These are phyloP conservation scores for Moesziomyces antarcticus DNA, from an alignment of 1,284 basidiomycete species.

Conservation along the genomic window DNA sequence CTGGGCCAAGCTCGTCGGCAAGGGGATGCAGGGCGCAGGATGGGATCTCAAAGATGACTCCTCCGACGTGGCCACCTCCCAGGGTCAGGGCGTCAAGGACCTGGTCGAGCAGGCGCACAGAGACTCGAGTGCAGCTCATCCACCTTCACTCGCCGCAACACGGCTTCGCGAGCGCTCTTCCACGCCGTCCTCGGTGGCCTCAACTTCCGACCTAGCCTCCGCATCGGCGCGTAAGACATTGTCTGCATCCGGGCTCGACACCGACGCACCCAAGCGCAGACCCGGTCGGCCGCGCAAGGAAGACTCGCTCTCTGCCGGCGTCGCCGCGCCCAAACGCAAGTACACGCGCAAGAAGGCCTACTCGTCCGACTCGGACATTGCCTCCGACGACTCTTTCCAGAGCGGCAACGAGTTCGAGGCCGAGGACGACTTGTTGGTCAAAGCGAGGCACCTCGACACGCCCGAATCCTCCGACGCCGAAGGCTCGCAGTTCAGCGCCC, in stretches of 20 bases:
- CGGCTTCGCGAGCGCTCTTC: constrained; percentile 13
- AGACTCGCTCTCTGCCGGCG: constrained; percentile 42
- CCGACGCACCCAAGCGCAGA: constrained; percentile 26
- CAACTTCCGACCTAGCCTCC: constrained; percentile 8
- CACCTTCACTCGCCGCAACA: neutral
- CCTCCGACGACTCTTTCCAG: constrained; percentile 47
- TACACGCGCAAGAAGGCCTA: constrained; percentile 26
- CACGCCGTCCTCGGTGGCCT: constrained; percentile 19
- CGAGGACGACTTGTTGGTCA: constrained; percentile 45
- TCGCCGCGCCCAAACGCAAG: constrained; percentile 22
- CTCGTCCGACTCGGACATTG: constrained; percentile 37
- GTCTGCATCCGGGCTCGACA: constrained; percentile 20
- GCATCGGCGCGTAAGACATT: constrained; percentile 10
- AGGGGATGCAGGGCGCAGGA: constrained; percentile 32
- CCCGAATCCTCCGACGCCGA: constrained; percentile 42
- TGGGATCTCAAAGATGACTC: constrained; percentile 53
- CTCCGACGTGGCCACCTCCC: constrained; percentile 30
- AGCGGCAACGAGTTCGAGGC: constrained; percentile 45
- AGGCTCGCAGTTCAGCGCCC: constrained; percentile 34
- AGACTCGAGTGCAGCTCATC: constrained; percentile 2
- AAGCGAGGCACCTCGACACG: constrained; percentile 39
- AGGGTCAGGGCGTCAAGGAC: constrained; percentile 48
- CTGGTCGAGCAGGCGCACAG: constrained; percentile 40
- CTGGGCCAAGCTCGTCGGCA: constrained; percentile 38
- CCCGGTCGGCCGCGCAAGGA: constrained; percentile 41